Base-by-base conservation (phyloP, 1,284 basidiomycete genomes). In the Ceratobasidium sp. region DNA sequence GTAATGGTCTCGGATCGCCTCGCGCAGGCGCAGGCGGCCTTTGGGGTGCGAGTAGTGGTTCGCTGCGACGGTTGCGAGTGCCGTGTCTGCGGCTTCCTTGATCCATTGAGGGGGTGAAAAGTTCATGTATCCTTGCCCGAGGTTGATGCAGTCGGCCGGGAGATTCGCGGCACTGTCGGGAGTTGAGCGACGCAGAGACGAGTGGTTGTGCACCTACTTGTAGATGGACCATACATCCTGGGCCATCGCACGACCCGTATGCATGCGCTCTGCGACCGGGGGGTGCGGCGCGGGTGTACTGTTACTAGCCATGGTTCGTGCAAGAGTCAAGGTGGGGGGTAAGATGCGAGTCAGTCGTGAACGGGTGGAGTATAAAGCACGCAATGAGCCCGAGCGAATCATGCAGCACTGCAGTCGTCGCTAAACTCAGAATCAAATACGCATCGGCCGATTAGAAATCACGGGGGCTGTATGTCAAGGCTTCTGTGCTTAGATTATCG, bases 121-220 rank as follows among this genome's bases (percentile, higher is more conserved):
- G 82, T 94, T 96, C 94, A 96, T 96, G 81, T 95, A 96, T 1
- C 93, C 93, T 79, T 96, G 94, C 6, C 94, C 94, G 57, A 96
- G 88, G 79, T 96, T 96, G 78, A 96, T 91, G 74, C 91, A 92
- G 76, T 95, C 91, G 3, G 86, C 71, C 1, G 94, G 94, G 71
- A 96, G 84, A 76, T 95, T 95, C 49, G 85, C 89, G 65, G 85
- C 92, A 77, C 93, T 95, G 76, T 8, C 35, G 13, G n/a, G 69
- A 40, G 35, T 27, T 47, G 38, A 52, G 70, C 47, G 22, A 45
- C 69, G 62, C 29, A 56, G 43, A 13, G 13, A 13, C 50, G n/a
- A 49, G 12, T 17, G 45, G 13, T 15, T 55, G 68, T 20, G 67
- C n/a, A 81, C 85, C 74, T 75, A 94, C 93, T 93, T 94, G 86